These are phyloP conservation scores for Clathrus columnatus DNA, from an alignment of 768 basidiomycete species.

Conservation along the genomic window DNA sequence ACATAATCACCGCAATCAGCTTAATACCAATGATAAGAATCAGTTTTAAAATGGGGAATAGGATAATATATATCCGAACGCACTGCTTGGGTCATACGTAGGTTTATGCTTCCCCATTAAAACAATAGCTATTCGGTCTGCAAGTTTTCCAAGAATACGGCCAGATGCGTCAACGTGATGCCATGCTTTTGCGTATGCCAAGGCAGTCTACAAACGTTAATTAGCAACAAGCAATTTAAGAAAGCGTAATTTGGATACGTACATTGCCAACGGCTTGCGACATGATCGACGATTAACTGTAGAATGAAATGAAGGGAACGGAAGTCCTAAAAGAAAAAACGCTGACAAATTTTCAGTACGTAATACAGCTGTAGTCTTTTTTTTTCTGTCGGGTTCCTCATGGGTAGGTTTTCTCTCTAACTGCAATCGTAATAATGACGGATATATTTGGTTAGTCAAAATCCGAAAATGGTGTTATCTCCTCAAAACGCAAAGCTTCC, in stretches of 20 bases:
- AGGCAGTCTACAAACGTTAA: constrained; percentile 60
- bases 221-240: not conserved
- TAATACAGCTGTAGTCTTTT: no score
- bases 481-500: no score
- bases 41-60: not conserved
- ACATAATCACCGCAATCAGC: constrained; percentile 99
- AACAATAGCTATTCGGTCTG: constrained; percentile 87
- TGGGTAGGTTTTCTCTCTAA: no score
- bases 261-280: constrained; percentile 80
- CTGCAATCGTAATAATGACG: no score
- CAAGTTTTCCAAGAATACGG: constrained; percentile 89
- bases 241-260: constrained; percentile 21
- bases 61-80: constrained; percentile 23
- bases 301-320: no score
- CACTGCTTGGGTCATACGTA: constrained; percentile 87
- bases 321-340: no score
- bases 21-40: constrained; percentile 22
- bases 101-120: constrained; percentile 99
- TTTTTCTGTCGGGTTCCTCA: no score
- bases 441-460: no score
- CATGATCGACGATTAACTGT: no score
- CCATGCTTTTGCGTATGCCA: constrained; percentile 94
- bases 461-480: no score
- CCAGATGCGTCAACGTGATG: constrained; percentile 89
- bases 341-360: no score